A percentile compares a stretch with the other conserved stretches of the same genome.
Evolutionary conservation across 106 monocot genomes (phyloP).

Genomic region (Ottelia alismoides): DNA sequence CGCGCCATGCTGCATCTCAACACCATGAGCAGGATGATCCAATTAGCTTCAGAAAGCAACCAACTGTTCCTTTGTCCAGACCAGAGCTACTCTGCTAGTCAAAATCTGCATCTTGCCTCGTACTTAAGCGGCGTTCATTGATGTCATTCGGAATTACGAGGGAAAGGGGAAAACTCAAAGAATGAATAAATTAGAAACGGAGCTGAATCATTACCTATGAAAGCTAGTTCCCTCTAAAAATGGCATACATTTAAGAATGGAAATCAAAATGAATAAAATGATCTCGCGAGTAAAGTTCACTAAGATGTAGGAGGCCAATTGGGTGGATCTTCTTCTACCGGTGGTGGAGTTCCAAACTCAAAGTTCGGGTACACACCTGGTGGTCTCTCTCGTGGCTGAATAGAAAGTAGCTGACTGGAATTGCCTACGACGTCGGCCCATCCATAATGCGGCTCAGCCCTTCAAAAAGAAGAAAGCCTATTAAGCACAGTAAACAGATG

Average conservation of each 20-base stretch:
- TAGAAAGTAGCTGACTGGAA: conserved; percentile 76
- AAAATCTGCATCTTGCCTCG: too few species aligned
- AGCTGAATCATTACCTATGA: too few species aligned
- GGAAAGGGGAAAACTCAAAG: too few species aligned
- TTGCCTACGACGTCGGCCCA: conserved; percentile 96
- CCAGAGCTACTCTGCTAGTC: too few species aligned
- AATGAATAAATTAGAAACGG: neutral
- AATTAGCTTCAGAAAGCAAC: too few species aligned
- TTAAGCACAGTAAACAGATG: neutral
- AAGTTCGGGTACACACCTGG: conserved; percentile 47
- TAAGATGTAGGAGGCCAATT: conserved; percentile 10
- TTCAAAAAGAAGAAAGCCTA: conserved; percentile 9
- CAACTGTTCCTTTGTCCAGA: too few species aligned
- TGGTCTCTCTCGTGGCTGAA: conserved; percentile 58
- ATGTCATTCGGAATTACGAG: too few species aligned
- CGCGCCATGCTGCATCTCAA: too few species aligned
- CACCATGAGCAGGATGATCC: too few species aligned
- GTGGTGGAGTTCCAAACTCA: conserved; percentile 30
- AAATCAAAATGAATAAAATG: neutral
- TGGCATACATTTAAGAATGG: conserved; percentile 6
- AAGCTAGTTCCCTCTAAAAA: neutral
- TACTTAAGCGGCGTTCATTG: too few species aligned
- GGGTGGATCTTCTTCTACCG: conserved; percentile 17
- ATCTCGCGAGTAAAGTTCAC: neutral
- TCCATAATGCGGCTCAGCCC: conserved; percentile 95